A percentile compares a stretch with the other conserved stretches of the same genome.
phyloP scores from a whole-genome alignment of 805 yeast genomes.

The Candida morakotiae region DNA sequence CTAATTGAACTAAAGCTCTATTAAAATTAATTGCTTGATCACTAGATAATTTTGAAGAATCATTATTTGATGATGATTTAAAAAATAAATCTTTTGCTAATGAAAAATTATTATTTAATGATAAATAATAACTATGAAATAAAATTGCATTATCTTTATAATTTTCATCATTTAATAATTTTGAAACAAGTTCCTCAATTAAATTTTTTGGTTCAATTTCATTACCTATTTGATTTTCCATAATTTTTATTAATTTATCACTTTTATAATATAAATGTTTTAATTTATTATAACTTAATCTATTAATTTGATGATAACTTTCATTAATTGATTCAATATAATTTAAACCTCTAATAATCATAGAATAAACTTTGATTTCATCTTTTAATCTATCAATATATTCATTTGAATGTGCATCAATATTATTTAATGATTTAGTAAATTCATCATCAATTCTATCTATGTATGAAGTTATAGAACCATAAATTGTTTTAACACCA shows the following conservation, averaged over 20 bases:
- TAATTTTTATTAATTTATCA: slow-evolving; percentile 58
- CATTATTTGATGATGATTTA: slow-evolving; percentile 77
- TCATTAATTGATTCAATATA: slow-evolving; percentile 69
- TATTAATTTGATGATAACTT: slow-evolving; percentile 52
- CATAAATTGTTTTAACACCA: slow-evolving; percentile 73
- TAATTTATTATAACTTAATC: slow-evolving; percentile 77
- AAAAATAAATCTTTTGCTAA: slow-evolving; percentile 86
- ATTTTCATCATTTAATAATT: slow-evolving; percentile 64
- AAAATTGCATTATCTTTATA: slow-evolving; percentile 82
- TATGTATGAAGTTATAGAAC: slow-evolving; percentile 79
- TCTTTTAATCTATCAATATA: slow-evolving; percentile 87
- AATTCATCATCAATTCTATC: slow-evolving; percentile 96
- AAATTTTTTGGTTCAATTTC: slow-evolving; percentile 53
- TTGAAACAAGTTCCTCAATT: slow-evolving; percentile 60
- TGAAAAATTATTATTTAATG: slow-evolving; percentile 79
- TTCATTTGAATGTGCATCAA: slow-evolving; percentile 94
- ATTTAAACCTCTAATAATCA: slow-evolving; percentile 79
- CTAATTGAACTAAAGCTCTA: slow-evolving; percentile 93
- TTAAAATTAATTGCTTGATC: slow-evolving; percentile 84
- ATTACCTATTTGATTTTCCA: slow-evolving; percentile 43
- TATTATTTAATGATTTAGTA: slow-evolving; percentile 76
- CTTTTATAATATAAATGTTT: slow-evolving; percentile 95
- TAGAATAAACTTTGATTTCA: slow-evolving; percentile 70
- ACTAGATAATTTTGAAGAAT: slow-evolving; percentile 77
- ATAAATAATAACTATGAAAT: slow-evolving; percentile 83